A percentile compares a stretch with the other conserved stretches of the same genome.
Evolutionary conservation across 2,329 filamentous ascomycete genomes (phyloP).

Genomic region (Sclerotinia trifoliorum): DNA sequence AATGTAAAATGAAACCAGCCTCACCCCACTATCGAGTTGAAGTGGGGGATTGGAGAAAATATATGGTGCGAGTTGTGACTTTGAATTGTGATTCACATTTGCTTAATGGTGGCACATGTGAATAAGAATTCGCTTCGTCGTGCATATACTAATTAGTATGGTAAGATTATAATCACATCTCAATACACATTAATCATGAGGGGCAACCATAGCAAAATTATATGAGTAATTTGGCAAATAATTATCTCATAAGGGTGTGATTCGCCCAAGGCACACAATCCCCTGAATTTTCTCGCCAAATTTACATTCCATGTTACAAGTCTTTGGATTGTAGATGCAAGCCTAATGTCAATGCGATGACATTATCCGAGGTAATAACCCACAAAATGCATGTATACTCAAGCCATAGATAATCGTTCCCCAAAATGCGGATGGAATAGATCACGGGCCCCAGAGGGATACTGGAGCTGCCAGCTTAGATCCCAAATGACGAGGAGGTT

Average conservation of each 20-base stretch:
- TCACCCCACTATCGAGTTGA: slow-evolving; percentile 8
- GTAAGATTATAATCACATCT: background rate
- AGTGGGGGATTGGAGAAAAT: background rate
- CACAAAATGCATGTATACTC: too few species aligned
- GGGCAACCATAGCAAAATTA: background rate
- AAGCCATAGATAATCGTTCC: background rate
- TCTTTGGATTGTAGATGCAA: too few species aligned
- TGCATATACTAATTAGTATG: background rate
- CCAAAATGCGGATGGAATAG: background rate
- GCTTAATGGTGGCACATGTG: background rate
- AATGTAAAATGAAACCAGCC: background rate
- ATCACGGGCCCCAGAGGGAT: background rate
- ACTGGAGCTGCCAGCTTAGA: background rate
- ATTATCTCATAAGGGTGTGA: background rate
- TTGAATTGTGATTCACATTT: slow-evolving; percentile 1
- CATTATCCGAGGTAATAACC: background rate
- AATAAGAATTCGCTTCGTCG: background rate
- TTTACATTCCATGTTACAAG: background rate
- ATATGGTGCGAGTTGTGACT: background rate
- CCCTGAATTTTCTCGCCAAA: background rate
- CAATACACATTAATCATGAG: too few species aligned
- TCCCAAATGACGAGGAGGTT: background rate
- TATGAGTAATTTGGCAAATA: background rate
- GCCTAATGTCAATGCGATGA: background rate
- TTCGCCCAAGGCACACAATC: background rate